Evolutionary conservation across 2,329 filamentous ascomycete genomes (phyloP).

Genomic region (Cordyceps militaris): DNA sequence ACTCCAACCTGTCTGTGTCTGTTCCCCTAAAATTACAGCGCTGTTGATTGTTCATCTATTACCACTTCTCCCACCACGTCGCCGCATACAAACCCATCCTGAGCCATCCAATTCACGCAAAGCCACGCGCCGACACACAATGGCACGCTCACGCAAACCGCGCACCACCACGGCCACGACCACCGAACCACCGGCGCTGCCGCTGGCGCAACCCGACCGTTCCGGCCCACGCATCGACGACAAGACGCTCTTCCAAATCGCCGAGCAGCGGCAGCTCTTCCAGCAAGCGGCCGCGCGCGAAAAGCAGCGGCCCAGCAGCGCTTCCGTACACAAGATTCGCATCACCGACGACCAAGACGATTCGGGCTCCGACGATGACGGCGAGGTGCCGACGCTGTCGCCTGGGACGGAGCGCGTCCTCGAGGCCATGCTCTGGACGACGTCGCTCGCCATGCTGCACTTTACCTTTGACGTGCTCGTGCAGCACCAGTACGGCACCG

Average conservation of each 20-base stretch:
- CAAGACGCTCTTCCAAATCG: slow-evolving; percentile 67
- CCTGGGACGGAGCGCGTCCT: slow-evolving; percentile 44
- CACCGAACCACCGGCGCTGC: slow-evolving; percentile 28
- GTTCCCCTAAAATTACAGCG: too few species aligned
- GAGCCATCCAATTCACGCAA: too few species aligned
- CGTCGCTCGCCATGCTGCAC: slow-evolving; percentile 63
- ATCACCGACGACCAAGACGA: slow-evolving; percentile 16
- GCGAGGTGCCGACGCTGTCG: slow-evolving; percentile 28
- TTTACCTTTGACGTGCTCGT: slow-evolving; percentile 74
- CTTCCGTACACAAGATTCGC: slow-evolving; percentile 11
- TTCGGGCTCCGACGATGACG: slow-evolving; percentile 24
- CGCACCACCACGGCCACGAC: not conserved
- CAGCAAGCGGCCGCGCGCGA: slow-evolving; percentile 36
- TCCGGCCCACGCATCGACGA: slow-evolving; percentile 43
- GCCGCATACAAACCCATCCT: too few species aligned
- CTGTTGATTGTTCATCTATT: too few species aligned
- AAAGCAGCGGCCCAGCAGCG: slow-evolving; percentile 19
- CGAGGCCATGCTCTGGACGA: slow-evolving; percentile 51
- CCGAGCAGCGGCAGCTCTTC: slow-evolving; percentile 56
- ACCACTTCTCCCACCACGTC: too few species aligned
- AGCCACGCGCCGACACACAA: too few species aligned
- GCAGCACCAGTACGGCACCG: slow-evolving; percentile 68
- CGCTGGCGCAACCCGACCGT: slow-evolving; percentile 54
- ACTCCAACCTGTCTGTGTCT: too few species aligned
- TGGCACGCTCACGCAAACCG: slow-evolving; percentile 10